phyloP scores from a whole-genome alignment of 1,284 basidiomycete species.

The Cutaneotrichosporon spelunceum region DNA sequence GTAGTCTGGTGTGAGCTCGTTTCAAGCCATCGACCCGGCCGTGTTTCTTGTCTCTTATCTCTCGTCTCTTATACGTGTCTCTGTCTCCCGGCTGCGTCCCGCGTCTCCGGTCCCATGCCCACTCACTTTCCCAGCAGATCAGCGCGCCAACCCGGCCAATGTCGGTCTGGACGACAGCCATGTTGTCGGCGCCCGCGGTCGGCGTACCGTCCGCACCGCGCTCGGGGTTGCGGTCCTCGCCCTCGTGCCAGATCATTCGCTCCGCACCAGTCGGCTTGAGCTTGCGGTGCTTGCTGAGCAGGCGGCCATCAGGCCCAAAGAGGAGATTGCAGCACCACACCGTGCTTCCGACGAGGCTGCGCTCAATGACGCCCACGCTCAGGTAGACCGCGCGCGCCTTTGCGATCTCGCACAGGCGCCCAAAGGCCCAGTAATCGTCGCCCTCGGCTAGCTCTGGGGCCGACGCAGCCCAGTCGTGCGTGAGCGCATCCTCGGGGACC shows the following conservation, averaged over 20 bases:
- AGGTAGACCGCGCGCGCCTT: conserved; percentile 48
- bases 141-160: conserved; percentile 57
- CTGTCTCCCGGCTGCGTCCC: no score
- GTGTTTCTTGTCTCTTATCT: no score
- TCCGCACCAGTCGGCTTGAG: conserved; percentile 68
- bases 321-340: conserved; percentile 68
- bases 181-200: conserved; percentile 26
- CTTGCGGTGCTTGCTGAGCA: conserved; percentile 67
- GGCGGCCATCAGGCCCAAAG: conserved; percentile 59
- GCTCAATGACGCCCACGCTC: conserved; percentile 67
- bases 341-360: conserved; percentile 59
- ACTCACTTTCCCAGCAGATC: conserved; percentile 68
- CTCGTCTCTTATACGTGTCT: no score
- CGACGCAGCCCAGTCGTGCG: conserved; percentile 21
- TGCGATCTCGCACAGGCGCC: conserved; percentile 20
- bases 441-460: background rate
- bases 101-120: no score
- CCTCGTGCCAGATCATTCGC: conserved; percentile 66
- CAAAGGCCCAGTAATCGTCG: conserved; percentile 26
- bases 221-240: conserved; percentile 51
- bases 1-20: conserved; percentile 52
- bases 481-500: conserved; percentile 27
- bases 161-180: conserved; percentile 52
- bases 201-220: conserved; percentile 12
- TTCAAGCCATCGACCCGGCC: background rate